Base-by-base conservation (phyloP, 768 basidiomycete genomes). In the Lentinula sp. region DNA sequence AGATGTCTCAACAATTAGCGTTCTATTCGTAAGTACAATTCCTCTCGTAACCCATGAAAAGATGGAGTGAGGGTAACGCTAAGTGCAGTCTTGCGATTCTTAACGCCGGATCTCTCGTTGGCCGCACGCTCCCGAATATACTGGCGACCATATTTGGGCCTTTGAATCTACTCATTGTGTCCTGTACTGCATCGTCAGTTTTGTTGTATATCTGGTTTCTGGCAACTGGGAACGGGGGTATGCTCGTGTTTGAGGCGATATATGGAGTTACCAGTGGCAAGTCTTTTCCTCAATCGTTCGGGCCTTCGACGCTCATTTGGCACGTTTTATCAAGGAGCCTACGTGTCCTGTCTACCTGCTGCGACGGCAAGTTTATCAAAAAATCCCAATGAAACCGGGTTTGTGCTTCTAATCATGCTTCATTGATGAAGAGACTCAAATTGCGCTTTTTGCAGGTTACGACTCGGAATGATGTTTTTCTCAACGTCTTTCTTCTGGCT, bases 401-500 rank as follows among this genome's bases (percentile, higher is more conserved):
- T 6, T 10, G 43, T 61, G 18, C 46, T 28, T 16, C 4, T 43
- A 42, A 20, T 28, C 6, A 13, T 46, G 4, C 48, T 20, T 33
- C 54, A 50, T 9, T 16, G 13, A 6, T 6, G 2, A 13, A 10
- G 10, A 12, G 16, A 56, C 13, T 57, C 4, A 1, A 37, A 37
- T 28, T 43, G 46, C 23, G 16, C 16, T 18, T 15, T 28, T 9
- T 41, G 7, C 16, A 62, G 65, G 28, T 18, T 66, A 33, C 53
- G 61, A 1, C 61, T 66, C 28, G 65, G 65, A 32, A 66, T 64
- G 65, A 53, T 60, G 41, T 64, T 64, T 39, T 66, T 64, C 59
- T 52, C 50, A 28, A 57, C 65, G 8, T 62, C 63, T 12, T 66
- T 66, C 45, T 64, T 62, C 56, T 66, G 65, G 65, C 65, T 66